Evolutionary conservation across 805 yeast species (phyloP), one percentile per base, ranked within the genome.

Genomic region (Saturnispora sanitii): DNA sequence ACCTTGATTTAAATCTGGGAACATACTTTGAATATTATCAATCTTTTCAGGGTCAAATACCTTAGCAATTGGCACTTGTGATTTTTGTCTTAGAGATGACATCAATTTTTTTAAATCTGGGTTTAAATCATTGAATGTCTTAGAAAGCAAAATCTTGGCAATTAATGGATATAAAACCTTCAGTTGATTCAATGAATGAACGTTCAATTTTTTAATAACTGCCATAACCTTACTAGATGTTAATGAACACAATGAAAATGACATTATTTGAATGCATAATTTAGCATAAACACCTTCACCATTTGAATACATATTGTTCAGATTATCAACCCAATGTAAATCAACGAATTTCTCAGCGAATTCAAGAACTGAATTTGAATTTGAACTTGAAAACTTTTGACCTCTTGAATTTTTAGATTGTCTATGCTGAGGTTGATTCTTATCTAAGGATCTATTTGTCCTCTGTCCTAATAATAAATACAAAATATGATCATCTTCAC

Each of bases 281-380:
- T 62, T 56, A 0, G 77, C 65, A 49, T 72, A 70, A 8, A 72
- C 52, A 31, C 82, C 75, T 19, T 61, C 62, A 4, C 84, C 86
- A 40, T 68, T 70, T 8, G 69, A 68, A 58, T 75, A 81, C 40
- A 76, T 54, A 29, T 61, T 64, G 49, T 82, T 90, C 33, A 82
- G 51, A 12, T 58, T 54, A 47, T 75, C 79, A 15, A 79, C 56
- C 87, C 87, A 82, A 9, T 65, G 59, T 1, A 60, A 50, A 17
- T 64, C 64, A 2, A 79, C 73, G 56, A 81, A 82, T 17, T 50
- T 53, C 42, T 73, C 80, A 2, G 76, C 68, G 55, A 81, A 78
- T 2, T 53, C 55, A 6, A 45, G 31, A 6, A 32, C 29, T 7
- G 7, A 6, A 12, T 27, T 27, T 11, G n/a, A 6, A n/a, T n/a